Base-by-base conservation (phyloP, 805 yeast species). In the Candida schatavii region DNA sequence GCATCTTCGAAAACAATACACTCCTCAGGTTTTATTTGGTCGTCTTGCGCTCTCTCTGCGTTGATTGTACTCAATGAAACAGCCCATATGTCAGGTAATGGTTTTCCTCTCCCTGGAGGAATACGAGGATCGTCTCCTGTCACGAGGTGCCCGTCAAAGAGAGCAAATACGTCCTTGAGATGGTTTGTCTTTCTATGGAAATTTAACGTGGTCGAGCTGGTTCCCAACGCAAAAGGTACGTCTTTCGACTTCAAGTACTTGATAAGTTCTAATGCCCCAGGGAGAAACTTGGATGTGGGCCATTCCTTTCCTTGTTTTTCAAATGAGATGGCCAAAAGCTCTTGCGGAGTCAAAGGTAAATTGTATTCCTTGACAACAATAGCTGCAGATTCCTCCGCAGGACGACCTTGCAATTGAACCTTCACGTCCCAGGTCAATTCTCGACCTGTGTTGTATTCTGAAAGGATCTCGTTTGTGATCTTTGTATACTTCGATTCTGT, bases 1-100 rank as follows among this genome's bases (percentile, higher is more conserved):
- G 97, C 98, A 64, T 93, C 99, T 68, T 93, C 99, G 62, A 93
- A 93, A 2, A 93, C 85, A 25, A 93, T 61, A 54, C 95, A 86
- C 54, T 93, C 96, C 25, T 79, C 81, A n/a, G 41, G 41, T 20
- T 17, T 9, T 3, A 91, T 85, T 41, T 59, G 54, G 45, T 91
- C 84, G 11, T 11, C 11, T 23, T 7, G 10, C 27, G 65, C 66
- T 39, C 81, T 72, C 34, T 77, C 77, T 18, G 56, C 53, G 59
- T 93, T 93, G 41, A 93, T 52, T 11, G 83, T 74, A 15, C 71
- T 77, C 46, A 93, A 73, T 34, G 97, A 96, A 3, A 81, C 73
- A 48, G 78, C 78, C 95, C 96, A 93, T 48, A 93, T 89, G 59
- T 90, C 95, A 2, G 99, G 99, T 45, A 72, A 71, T 11, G 99